Evolutionary conservation across 495 filamentous ascomycete genomes (phyloP).

Genomic region (Hypoxylon trugodes): DNA sequence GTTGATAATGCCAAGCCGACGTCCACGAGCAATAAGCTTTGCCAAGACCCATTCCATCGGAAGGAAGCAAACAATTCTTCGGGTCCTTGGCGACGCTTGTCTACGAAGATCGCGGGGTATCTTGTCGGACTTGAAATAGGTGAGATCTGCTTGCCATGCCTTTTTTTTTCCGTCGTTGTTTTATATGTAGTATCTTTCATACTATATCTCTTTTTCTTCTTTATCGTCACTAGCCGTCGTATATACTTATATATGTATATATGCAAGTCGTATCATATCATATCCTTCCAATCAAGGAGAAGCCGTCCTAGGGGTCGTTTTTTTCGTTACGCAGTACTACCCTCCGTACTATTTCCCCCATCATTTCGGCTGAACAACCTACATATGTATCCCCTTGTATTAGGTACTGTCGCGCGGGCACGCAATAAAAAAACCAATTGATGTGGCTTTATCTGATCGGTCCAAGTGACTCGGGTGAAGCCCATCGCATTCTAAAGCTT

Average conservation of each 20-base stretch:
- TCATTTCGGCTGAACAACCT: constrained; percentile 34
- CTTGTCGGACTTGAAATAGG: constrained; percentile 19
- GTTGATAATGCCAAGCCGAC: constrained; percentile 40
- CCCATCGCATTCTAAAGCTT: constrained; percentile 2
- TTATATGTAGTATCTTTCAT: too few relatives aligned
- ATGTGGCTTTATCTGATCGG: constrained; percentile 23
- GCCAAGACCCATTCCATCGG: constrained; percentile 39
- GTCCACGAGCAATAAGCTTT: constrained; percentile 48
- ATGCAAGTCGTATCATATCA: constrained; percentile 4
- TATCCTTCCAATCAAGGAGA: constrained; percentile 17
- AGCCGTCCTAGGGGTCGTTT: constrained; percentile 11
- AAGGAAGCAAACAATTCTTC: constrained; percentile 34
- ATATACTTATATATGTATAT: background rate
- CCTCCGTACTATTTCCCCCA: constrained; percentile 18
- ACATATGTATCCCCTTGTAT: constrained; percentile 15
- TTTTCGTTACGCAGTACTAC: constrained; percentile 19
- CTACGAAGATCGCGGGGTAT: constrained; percentile 33
- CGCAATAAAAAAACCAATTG: constrained; percentile 9
- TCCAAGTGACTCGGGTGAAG: constrained; percentile 16
- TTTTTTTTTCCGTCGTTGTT: too few relatives aligned
- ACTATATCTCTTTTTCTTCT: too few relatives aligned
- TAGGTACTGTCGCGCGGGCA: constrained; percentile 27
- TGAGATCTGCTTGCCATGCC: background rate
- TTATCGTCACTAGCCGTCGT: background rate
- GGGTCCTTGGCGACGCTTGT: constrained; percentile 26